Percentiles rank a stretch among this genome's conserved stretches.
Evolutionary conservation across 768 basidiomycete genomes (phyloP).

Genomic region (Pleurotus djamor): DNA sequence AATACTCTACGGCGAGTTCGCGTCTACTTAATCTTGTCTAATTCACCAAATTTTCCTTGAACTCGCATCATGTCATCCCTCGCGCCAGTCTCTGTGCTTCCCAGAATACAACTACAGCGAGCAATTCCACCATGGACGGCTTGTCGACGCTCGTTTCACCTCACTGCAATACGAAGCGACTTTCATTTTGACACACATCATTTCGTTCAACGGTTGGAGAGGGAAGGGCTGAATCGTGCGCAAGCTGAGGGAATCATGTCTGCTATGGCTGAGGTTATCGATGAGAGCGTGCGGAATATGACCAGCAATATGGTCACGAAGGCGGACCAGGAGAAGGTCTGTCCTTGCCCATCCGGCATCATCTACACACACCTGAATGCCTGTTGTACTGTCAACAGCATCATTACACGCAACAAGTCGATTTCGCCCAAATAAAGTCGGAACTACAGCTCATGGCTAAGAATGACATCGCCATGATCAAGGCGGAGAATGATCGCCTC

Average conservation of each 20-base stretch:
- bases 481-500: conserved; percentile 95
- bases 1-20: too few species aligned
- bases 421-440: conserved; percentile 95
- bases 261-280: conserved; percentile 95
- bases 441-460: conserved; percentile 96
- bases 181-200: conserved; percentile 97
- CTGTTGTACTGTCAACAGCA: conserved; percentile 45
- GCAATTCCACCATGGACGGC: neutral
- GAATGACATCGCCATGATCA: conserved; percentile 94
- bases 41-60: too few species aligned
- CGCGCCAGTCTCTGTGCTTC: neutral
- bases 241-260: conserved; percentile 98
- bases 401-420: conserved; percentile 94
- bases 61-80: neutral
- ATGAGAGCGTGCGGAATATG: conserved; percentile 96
- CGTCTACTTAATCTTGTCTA: too few species aligned
- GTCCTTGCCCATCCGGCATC: conserved; percentile 13
- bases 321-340: conserved; percentile 93
- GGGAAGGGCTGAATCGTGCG: conserved; percentile 83
- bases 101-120: neutral
- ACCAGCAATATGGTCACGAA: conserved; percentile 95
- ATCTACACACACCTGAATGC: neutral
- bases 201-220: conserved; percentile 88
- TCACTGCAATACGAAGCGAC: conserved; percentile 26
- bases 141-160: conserved; percentile 24